These are phyloP conservation scores for Podila minutissima DNA, from an alignment of 192 early-diverging fungal species.

Conservation along the genomic window DNA sequence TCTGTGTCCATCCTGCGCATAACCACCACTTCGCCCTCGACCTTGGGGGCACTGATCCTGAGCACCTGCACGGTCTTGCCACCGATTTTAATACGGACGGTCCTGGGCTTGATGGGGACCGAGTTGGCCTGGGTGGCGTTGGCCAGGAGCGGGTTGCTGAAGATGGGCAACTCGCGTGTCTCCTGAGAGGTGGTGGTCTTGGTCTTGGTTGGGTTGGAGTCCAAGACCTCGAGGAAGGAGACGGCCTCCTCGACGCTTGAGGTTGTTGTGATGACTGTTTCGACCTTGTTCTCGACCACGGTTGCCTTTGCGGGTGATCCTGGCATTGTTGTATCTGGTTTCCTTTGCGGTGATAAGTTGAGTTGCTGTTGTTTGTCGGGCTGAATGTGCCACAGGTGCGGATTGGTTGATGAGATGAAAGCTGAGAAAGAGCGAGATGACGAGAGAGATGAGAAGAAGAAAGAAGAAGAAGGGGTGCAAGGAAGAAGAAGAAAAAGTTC, in stretches of 20 bases:
- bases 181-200: neutral
- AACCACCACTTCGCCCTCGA: conserved; percentile 48
- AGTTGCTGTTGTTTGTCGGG: neutral
- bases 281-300: conserved; percentile 22
- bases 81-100: conserved; percentile 32
- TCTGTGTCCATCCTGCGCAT: conserved; percentile 46
- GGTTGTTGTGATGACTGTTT: conserved; percentile 7
- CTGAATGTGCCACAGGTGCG: neutral
- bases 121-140: conserved; percentile 47
- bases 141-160: conserved; percentile 48
- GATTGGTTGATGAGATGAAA: conserved; percentile 4
- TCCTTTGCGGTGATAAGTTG: neutral
- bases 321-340: conserved; percentile 22
- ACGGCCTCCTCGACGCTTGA: conserved; percentile 22
- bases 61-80: conserved; percentile 31
- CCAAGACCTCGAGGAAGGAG: conserved; percentile 17
- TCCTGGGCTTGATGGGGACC: conserved; percentile 39
- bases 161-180: conserved; percentile 41
- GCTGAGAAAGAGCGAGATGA: conserved; percentile 1
- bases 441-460: neutral
- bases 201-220: neutral
- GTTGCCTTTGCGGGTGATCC: conserved; percentile 21
- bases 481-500: neutral
- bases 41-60: conserved; percentile 49
- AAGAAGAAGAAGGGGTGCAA: conserved; percentile 3